Percentiles rank a stretch among this genome's conserved stretches.
Conservation (phyloP, 2,329 filamentous ascomycete genomes). For the Trichoderma aggressivum region DNA sequence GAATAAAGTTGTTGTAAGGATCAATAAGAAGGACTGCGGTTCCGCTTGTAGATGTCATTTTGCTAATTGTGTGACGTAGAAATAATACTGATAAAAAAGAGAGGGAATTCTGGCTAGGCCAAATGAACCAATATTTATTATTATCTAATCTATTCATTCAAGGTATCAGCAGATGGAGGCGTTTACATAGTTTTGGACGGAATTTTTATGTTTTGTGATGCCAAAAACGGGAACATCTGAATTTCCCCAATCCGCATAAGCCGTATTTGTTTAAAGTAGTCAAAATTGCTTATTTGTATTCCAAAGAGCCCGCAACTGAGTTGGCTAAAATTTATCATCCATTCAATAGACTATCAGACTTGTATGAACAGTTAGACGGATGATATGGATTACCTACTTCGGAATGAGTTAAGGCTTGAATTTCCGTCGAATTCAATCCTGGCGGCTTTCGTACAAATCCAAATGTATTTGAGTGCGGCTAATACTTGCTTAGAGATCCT, state of each 20-base stretch:
- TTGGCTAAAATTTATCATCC: background rate
- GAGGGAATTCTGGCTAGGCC: too few species aligned
- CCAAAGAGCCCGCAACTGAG: background rate
- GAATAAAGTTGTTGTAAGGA: constrained; percentile 20
- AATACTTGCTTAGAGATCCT: background rate
- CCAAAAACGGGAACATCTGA: background rate
- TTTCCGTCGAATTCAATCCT: background rate
- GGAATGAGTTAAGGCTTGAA: background rate
- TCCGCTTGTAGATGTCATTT: background rate
- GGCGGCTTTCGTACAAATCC: background rate
- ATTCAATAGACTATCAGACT: background rate
- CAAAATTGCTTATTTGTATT: too few species aligned
- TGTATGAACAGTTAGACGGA: background rate
- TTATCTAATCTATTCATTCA: background rate
- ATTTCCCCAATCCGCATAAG: background rate
- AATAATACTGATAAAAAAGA: background rate
- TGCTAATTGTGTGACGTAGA: background rate
- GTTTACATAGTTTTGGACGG: background rate
- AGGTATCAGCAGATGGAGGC: background rate
- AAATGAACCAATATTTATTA: background rate
- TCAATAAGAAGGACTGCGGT: constrained; percentile 20
- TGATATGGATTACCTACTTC: background rate
- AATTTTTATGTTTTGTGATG: too few species aligned
- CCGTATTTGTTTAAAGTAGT: background rate
- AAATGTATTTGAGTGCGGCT: background rate